These are phyloP conservation scores for Ceratocystiopsis minuta DNA, from an alignment of 2,329 filamentous ascomycete species.

Conservation along the genomic window DNA sequence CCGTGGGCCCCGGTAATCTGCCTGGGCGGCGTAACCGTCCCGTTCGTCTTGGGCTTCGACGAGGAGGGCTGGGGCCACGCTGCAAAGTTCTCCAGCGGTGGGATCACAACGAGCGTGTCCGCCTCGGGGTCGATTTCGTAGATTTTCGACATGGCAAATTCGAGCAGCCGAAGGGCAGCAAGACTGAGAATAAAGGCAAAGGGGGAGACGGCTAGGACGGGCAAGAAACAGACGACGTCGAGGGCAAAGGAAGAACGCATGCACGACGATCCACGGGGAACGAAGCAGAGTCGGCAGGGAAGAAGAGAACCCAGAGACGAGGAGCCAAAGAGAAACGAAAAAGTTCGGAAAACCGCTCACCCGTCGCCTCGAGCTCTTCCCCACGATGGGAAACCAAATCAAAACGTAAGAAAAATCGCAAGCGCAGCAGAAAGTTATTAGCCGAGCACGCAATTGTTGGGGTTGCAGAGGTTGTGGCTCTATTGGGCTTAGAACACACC, in stretches of 20 bases:
- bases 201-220: neutral
- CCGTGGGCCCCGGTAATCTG: neutral
- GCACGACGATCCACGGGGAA: too few relatives aligned
- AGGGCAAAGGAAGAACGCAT: neutral
- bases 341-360: neutral
- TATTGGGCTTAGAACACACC: neutral
- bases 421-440: conserved; percentile 2
- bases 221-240: neutral
- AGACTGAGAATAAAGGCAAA: neutral
- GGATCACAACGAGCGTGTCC: conserved; percentile 16
- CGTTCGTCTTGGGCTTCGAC: conserved; percentile 1
- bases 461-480: neutral
- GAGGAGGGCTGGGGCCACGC: conserved; percentile 8
- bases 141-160: conserved; percentile 13
- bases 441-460: conserved; percentile 4
- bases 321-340: neutral
- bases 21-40: neutral
- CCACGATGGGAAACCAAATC: too few relatives aligned
- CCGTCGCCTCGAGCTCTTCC: neutral
- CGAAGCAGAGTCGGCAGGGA: too few relatives aligned
- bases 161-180: neutral
- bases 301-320: neutral
- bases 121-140: conserved; percentile 19
- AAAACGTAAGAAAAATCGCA: too few relatives aligned
- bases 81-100: conserved; percentile 10